Base-by-base conservation (phyloP, 306 rosid species). In the Trifolium subterraneum region DNA sequence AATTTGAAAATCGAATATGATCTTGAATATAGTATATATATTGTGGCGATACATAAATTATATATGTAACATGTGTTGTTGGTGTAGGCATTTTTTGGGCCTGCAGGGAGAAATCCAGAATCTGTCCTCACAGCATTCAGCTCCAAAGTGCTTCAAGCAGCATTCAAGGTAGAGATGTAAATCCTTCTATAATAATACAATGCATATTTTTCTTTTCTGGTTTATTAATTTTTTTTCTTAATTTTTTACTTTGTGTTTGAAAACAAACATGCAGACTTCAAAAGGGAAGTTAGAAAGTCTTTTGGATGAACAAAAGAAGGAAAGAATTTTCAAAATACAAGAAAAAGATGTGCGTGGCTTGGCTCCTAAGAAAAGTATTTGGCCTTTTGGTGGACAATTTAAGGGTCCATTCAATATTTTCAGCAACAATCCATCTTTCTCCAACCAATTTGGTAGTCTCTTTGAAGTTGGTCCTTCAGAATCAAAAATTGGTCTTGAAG, bases 81-180 rank as follows among this genome's bases (percentile, higher is more conserved):
- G 22, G 7, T 67, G 58, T 71, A 92, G 96, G 70, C 82, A 50
- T 89, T 87, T 82, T 42, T 71, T 61, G 88, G 60, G 5, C 54
- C 84, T 3, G 89, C 89, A 10, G 90, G 88, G n/a, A 42, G 77
- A 81, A 64, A 86, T 36, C 88, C 87, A 7, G 89, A 90, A 84
- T 84, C 96, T 42, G 76, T 90, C 47, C 82, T 83, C 85, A 71
- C 47, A n/a, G 81, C 89, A 51, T 93, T 93, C 81, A 84, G 93
- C 78, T 77, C 85, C 79, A 76, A 85, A 36, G 80, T 87, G n/a
- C 91, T 92, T 13, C 74, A 88, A 69, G 85, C 93, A 27, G 87
- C 93, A 25, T 38, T 85, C 9, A 81, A 83, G 81, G 96, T 88
- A 27, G 4, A 23, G 18, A 6, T 19, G 5, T 1, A 78, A 2